phyloP scores from a whole-genome alignment of 176 grass and related monocot genomes.

The Eragrostis nindensis region DNA sequence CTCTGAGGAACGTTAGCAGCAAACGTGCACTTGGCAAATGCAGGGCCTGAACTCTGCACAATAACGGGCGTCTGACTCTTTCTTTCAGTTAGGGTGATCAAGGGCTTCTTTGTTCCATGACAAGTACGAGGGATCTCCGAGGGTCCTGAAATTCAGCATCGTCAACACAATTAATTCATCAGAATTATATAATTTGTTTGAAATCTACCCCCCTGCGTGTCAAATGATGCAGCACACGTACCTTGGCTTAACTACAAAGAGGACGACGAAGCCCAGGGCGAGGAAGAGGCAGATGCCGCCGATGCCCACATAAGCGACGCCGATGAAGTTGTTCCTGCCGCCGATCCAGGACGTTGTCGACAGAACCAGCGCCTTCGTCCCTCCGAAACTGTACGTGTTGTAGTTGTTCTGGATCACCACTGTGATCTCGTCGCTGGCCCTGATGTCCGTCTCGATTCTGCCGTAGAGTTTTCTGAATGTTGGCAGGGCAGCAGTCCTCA shows the following conservation, averaged over 20 bases:
- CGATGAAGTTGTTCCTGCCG: constrained; percentile 84
- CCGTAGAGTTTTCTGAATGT: constrained; percentile 94
- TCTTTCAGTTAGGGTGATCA: constrained; percentile 44
- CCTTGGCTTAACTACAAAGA: constrained; percentile 81
- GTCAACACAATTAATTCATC: neutral
- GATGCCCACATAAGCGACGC: constrained; percentile 67
- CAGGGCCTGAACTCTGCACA: neutral
- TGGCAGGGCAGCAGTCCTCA: constrained; percentile 78
- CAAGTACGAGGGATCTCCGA: constrained; percentile 83
- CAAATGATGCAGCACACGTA: neutral
- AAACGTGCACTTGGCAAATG: neutral
- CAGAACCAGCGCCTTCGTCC: constrained; percentile 82
- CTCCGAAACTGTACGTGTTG: constrained; percentile 92
- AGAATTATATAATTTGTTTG: neutral
- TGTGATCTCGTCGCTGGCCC: constrained; percentile 66
- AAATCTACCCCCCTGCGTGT: neutral
- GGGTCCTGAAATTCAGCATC: constrained; percentile 53
- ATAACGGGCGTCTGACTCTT: neutral
- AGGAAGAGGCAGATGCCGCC: constrained; percentile 73
- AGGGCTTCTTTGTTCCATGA: constrained; percentile 78
- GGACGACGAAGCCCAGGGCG: constrained; percentile 63
- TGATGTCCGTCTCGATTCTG: constrained; percentile 70
- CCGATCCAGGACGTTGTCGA: constrained; percentile 90
- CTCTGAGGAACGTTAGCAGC: neutral
- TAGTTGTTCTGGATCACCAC: constrained; percentile 96